Base-by-base conservation (phyloP, 768 basidiomycete species). In the Guyanaporus albipodus region DNA sequence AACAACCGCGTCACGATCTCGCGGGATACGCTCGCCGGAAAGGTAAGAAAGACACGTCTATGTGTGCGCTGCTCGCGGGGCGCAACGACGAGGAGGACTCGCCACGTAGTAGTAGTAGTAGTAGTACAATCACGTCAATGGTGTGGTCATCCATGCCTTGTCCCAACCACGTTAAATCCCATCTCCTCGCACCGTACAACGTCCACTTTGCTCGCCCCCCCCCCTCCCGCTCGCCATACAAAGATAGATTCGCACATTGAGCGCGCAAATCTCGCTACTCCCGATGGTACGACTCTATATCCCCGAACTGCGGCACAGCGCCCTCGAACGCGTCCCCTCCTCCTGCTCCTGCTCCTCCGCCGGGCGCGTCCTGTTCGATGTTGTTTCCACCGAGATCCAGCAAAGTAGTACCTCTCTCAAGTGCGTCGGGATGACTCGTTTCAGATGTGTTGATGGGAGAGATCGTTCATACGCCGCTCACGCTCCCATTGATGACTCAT, bases 131-230 rank as follows among this genome's bases (percentile, higher is more conserved):
- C 57, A 62, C 57, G 60, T 60, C 59, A 62, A 36, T 54, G 36
- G 40, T 58, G 38, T 46, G 49, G 36, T 21, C 68, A 64, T 77
- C 43, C 63, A 73, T 35, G 72, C 80, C 28, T 74, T 72, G 15
- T 68, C 68, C 19, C n/a, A n/a, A n/a, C n/a, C n/a, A n/a, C n/a
- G n/a, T 39, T 37, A n/a, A 28, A 36, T 21, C 6, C 35, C 14
- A 18, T 34, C 33, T 8, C n/a, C 21, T 46, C 26, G 2, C 19
- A 15, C 51, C 52, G 45, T 55, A 34, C 44, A 56, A 56, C 34
- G 34, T 21, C 46, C 46, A 43, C 38, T 12, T 19, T 26, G 28
- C 12, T n/a, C n/a, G n/a, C n/a, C n/a, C n/a, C n/a, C n/a, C n/a
- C n/a, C n/a, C n/a, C 42, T 46, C 37, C 39, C 19, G 29, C 24